phyloP scores from a whole-genome alignment of 164 flowering plant species.

The Tinospora cordifolia region DNA sequence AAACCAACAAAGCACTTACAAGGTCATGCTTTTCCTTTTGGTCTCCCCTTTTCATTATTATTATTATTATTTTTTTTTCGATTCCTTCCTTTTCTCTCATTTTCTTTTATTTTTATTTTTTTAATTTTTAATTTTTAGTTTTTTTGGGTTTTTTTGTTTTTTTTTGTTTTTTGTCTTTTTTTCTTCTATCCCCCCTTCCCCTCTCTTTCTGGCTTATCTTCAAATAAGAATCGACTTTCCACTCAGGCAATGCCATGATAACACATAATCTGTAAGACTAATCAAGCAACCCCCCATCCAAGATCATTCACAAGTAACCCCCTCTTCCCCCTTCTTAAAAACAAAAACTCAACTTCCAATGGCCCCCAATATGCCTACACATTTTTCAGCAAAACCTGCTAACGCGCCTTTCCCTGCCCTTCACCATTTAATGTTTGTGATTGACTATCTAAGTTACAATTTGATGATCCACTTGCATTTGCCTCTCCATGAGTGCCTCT shows the following conservation, averaged over 20 bases:
- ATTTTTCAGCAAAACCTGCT: conserved; percentile 5
- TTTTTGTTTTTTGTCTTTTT: conserved; percentile 7
- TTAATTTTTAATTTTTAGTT: conserved; percentile 4
- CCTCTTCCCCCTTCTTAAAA: not conserved
- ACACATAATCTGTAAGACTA: not conserved
- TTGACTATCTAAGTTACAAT: conserved; percentile 20
- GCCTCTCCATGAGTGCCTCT: conserved; percentile 19
- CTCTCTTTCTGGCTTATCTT: no score
- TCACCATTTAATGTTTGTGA: conserved; percentile 22
- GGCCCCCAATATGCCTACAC: conserved; percentile 8
- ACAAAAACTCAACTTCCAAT: not conserved
- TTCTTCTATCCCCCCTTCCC: not conserved
- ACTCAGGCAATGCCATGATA: conserved; percentile 1
- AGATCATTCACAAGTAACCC: not conserved
- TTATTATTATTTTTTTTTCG: not conserved
- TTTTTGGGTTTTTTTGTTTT: not conserved
- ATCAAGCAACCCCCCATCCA: not conserved
- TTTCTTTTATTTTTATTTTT: not conserved
- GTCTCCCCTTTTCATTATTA: not conserved
- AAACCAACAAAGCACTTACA: conserved; percentile 16
- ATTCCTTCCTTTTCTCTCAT: not conserved
- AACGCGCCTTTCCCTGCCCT: conserved; percentile 8
- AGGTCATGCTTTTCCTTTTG: not conserved
- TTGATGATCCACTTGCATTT: conserved; percentile 15
- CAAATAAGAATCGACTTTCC: no score